phyloP scores from a whole-genome alignment of 1,139 yeast genomes.

The Protomyces lactucae-debilis region DNA sequence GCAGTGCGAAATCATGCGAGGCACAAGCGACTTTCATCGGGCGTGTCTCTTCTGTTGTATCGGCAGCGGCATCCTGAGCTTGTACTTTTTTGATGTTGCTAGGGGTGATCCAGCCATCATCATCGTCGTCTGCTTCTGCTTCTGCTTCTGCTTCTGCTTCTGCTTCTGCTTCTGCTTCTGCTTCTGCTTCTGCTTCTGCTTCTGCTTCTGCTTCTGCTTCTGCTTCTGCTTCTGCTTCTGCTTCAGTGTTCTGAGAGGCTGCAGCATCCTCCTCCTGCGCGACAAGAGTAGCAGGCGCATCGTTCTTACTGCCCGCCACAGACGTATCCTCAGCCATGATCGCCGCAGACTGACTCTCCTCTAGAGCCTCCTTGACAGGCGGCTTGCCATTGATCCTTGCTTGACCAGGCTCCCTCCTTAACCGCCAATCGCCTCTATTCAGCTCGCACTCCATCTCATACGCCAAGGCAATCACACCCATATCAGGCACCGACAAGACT shows the following conservation, averaged over 20 bases:
- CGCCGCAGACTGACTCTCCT: conserved; percentile 12
- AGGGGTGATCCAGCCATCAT: conserved; percentile 92
- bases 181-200: conserved; percentile 17
- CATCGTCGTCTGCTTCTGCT: conserved; percentile 42
- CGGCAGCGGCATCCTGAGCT: conserved; percentile 42
- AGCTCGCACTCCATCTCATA: conserved; percentile 76
- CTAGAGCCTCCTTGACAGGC: conserved; percentile 29
- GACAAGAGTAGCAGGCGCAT: conserved; percentile 26
- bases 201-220: conserved; percentile 1
- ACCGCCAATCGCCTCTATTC: conserved; percentile 62
- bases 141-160: conserved; percentile 40
- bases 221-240: neutral
- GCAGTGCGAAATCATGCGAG: conserved; percentile 96
- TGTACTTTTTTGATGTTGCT: conserved; percentile 59
- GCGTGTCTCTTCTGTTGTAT: conserved; percentile 29
- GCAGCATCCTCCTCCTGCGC: neutral
- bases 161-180: neutral
- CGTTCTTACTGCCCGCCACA: conserved; percentile 22
- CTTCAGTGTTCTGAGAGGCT: neutral
- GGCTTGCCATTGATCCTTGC: conserved; percentile 36
- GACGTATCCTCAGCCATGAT: conserved; percentile 27
- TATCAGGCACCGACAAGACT: conserved; percentile 84
- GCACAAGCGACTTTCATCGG: conserved; percentile 69
- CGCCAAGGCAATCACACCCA: conserved; percentile 84
- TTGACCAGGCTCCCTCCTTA: conserved; percentile 72